phyloP scores from a whole-genome alignment of 208 protist genomes.

The Crithidia expoeki region DNA sequence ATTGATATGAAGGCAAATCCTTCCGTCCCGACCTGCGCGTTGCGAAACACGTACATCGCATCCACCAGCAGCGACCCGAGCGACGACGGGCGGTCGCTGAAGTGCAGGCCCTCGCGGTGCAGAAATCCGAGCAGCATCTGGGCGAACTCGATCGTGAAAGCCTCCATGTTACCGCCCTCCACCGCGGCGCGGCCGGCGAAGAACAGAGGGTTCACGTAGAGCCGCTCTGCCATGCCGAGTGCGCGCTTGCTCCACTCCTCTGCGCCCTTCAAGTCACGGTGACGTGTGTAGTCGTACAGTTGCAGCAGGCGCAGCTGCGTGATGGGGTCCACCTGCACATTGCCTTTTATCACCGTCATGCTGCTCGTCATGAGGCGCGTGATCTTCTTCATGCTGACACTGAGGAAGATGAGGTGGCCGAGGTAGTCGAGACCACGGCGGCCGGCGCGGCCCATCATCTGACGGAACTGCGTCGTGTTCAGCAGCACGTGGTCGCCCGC shows the following conservation, averaged over 20 bases:
- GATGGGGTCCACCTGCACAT: constrained; percentile 88
- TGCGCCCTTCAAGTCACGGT: constrained; percentile 67
- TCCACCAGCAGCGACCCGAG: constrained; percentile 81
- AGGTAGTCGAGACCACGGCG: constrained; percentile 94
- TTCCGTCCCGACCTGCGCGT: constrained; percentile 70
- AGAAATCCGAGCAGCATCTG: constrained; percentile 85
- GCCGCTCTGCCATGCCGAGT: constrained; percentile 60
- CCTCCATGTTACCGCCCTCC: constrained; percentile 77
- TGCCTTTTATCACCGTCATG: constrained; percentile 92
- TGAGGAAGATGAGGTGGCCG: constrained; percentile 94
- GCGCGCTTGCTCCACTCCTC: constrained; percentile 57
- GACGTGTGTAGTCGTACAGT: constrained; percentile 72
- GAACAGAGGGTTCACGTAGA: constrained; percentile 87
- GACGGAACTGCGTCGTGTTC: constrained; percentile 93
- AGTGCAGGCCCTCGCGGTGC: constrained; percentile 82
- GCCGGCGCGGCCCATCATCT: constrained; percentile 96
- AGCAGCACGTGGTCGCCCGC: constrained; percentile 92
- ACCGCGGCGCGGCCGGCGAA: constrained; percentile 69
- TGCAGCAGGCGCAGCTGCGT: constrained; percentile 86
- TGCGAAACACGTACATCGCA: constrained; percentile 83
- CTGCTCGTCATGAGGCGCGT: constrained; percentile 91
- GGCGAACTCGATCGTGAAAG: constrained; percentile 69
- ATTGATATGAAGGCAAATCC: constrained; percentile 83
- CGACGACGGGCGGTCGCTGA: constrained; percentile 76
- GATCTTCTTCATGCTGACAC: constrained; percentile 89